These are phyloP conservation scores for Colletotrichum truncatum DNA, from an alignment of 2,329 filamentous ascomycete genomes.

Conservation along the genomic window DNA sequence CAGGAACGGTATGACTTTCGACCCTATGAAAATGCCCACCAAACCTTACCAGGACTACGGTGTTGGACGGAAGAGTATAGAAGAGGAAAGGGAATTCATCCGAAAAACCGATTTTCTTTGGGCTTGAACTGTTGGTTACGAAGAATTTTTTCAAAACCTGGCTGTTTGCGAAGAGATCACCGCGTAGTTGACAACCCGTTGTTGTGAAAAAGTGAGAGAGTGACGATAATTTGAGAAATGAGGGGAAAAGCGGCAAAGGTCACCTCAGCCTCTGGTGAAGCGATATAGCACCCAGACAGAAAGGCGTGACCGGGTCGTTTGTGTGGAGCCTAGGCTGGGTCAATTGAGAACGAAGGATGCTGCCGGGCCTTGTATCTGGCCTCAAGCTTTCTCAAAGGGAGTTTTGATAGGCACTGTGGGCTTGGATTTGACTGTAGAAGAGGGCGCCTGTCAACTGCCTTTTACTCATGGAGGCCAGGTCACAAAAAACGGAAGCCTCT, in stretches of 20 bases:
- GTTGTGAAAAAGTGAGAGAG: background rate
- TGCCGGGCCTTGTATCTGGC: background rate
- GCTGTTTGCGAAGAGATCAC: too few species aligned
- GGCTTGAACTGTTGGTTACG: background rate
- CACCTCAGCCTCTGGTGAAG: slow-evolving; percentile 8
- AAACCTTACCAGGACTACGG: background rate
- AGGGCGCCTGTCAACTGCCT: too few species aligned
- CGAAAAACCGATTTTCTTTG: too few species aligned
- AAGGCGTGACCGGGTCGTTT: background rate
- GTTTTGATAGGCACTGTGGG: background rate
- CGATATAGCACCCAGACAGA: background rate
- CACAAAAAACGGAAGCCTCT: background rate
- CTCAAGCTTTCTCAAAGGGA: background rate
- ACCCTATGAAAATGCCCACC: background rate
- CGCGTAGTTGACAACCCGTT: too few species aligned
- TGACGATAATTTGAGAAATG: background rate
- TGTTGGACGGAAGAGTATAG: too few species aligned
- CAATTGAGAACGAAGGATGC: slow-evolving; percentile 9
- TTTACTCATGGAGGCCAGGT: background rate
- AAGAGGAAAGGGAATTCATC: too few species aligned
- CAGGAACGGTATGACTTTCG: background rate
- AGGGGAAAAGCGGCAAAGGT: slow-evolving; percentile 18
- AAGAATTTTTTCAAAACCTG: too few species aligned
- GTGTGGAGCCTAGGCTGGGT: background rate
- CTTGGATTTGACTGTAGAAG: background rate